phyloP scores from a whole-genome alignment of 2,329 filamentous ascomycete species.

The Nectriaceae sp. region DNA sequence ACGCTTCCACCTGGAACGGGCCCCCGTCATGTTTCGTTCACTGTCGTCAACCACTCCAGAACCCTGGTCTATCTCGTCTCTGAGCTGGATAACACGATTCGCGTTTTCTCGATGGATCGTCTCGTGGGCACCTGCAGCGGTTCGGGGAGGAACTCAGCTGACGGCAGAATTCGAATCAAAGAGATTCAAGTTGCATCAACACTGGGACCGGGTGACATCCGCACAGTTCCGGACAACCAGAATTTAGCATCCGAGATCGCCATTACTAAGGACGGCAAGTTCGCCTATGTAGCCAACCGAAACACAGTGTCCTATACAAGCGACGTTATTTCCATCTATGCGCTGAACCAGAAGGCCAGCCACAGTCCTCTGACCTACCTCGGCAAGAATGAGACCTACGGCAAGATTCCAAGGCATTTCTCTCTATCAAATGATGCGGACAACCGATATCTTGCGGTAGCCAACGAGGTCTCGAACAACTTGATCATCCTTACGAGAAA shows the following conservation, averaged over 20 bases:
- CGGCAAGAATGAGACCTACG: neutral
- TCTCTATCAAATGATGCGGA: neutral
- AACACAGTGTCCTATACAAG: neutral
- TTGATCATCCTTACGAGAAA: neutral
- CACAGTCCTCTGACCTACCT: neutral
- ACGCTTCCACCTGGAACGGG: neutral
- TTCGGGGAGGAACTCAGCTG: neutral
- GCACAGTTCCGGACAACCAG: neutral
- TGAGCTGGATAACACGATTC: slow-evolving; percentile 1
- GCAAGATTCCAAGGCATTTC: slow-evolving; percentile 1
- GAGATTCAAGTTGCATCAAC: neutral
- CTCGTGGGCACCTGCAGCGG: neutral
- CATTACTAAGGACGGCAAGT: neutral
- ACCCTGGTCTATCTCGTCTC: neutral
- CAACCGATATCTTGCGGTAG: neutral
- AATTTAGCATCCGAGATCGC: neutral
- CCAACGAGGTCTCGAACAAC: neutral
- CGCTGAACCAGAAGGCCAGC: neutral
- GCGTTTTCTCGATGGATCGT: neutral
- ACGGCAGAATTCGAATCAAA: neutral
- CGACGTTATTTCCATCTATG: neutral
- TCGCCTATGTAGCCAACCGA: neutral
- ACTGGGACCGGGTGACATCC: neutral
- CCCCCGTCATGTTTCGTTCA: neutral
- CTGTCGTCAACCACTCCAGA: neutral